Percentiles rank a stretch among this genome's conserved stretches.
Evolutionary conservation across 2,329 filamentous ascomycete genomes (phyloP).

Genomic region (Phyllosticta capitalensis): DNA sequence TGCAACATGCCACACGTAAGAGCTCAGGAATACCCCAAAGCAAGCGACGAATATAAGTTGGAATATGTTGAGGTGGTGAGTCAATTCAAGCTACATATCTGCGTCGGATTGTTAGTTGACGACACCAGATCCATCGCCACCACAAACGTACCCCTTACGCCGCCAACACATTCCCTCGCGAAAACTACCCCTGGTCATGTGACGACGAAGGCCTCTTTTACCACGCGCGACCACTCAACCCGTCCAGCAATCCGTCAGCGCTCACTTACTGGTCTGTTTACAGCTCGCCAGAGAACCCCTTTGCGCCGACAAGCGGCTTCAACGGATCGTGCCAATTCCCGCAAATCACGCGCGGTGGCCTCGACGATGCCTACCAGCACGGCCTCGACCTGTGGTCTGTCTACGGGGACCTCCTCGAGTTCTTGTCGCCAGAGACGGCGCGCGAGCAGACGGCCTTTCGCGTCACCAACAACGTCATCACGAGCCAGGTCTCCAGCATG

Average conservation of each 20-base stretch:
- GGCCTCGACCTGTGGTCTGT: conserved; percentile 69
- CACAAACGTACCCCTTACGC: conserved; percentile 79
- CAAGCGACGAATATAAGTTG: conserved; percentile 50
- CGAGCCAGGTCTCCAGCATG: conserved; percentile 70
- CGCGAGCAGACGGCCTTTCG: conserved; percentile 41
- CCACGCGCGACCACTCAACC: conserved; percentile 50
- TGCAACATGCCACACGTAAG: conserved; percentile 87
- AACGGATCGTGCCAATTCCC: conserved; percentile 70
- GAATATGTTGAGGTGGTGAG: conserved; percentile 65
- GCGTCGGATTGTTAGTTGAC: too few relatives aligned
- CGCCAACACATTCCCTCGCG: conserved; percentile 64
- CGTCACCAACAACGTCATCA: conserved; percentile 76
- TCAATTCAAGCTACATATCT: not conserved
- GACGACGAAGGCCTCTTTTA: conserved; percentile 60
- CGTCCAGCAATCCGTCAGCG: conserved; percentile 39
- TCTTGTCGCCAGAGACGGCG: conserved; percentile 37
- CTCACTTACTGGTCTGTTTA: conserved; percentile 58
- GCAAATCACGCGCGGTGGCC: conserved; percentile 62
- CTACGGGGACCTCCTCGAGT: conserved; percentile 59
- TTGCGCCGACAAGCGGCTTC: conserved; percentile 52
- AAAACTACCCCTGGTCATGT: conserved; percentile 65
- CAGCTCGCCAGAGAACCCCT: conserved; percentile 55
- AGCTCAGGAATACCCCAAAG: conserved; percentile 50
- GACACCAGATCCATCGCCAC: conserved; percentile 61
- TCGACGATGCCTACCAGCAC: conserved; percentile 67